Evolutionary conservation across 306 rosid species (phyloP).

Genomic region (Cucurbita moschata): DNA sequence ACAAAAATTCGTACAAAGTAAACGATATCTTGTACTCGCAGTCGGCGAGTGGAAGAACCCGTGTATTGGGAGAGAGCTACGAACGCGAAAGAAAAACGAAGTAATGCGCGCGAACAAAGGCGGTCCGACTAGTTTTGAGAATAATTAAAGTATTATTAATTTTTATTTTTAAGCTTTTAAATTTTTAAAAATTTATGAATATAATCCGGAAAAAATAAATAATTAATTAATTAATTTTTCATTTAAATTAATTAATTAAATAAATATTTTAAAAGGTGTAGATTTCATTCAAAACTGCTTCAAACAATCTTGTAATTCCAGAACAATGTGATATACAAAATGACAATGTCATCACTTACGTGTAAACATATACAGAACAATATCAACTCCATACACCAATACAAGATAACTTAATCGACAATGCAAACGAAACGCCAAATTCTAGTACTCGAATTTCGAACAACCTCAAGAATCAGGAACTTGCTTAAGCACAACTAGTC

Average conservation of each 20-base stretch:
- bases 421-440: background rate
- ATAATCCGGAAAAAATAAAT: no score
- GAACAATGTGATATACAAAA: background rate
- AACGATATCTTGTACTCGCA: no score
- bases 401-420: background rate
- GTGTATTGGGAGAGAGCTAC: background rate
- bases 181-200: no score
- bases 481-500: background rate
- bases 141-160: no score
- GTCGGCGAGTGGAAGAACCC: background rate
- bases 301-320: slow-evolving; percentile 3
- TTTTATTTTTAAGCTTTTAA: no score
- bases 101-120: background rate
- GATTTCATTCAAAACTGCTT: background rate
- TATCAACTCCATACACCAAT: background rate
- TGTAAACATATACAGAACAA: slow-evolving; percentile 1
- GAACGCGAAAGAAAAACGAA: background rate
- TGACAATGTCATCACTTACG: background rate
- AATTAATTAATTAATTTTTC: no score
- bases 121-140: background rate
- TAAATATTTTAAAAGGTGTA: no score
- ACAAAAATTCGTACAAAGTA: background rate
- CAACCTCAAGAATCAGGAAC: slow-evolving; percentile 3
- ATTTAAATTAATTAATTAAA: no score
- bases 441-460: background rate